These are phyloP conservation scores for Epicoccum sorghinum DNA, from an alignment of 2,329 filamentous ascomycete genomes.

Conservation along the genomic window DNA sequence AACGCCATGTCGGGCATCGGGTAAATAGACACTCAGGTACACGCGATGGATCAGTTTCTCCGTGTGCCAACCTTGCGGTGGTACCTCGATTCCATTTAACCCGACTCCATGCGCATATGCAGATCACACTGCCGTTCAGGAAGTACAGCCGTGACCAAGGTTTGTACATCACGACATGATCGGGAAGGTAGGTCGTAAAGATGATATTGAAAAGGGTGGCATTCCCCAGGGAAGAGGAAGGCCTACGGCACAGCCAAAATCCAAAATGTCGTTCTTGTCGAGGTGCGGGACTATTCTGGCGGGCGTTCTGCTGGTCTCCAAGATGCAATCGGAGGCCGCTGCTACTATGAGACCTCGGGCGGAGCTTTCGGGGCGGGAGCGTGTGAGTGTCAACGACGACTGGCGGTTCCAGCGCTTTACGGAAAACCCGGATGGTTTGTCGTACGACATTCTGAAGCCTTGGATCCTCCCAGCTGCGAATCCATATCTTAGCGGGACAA, in stretches of 20 bases:
- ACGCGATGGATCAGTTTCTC: slow-evolving; percentile 11
- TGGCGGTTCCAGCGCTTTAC: slow-evolving; percentile 50
- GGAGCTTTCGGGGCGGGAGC: slow-evolving; percentile 26
- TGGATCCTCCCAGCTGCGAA: slow-evolving; percentile 54
- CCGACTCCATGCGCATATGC: slow-evolving; percentile 7
- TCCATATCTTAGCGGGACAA: slow-evolving; percentile 47
- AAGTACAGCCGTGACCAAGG: slow-evolving; percentile 2
- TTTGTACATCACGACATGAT: neutral
- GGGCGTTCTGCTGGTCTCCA: slow-evolving; percentile 17
- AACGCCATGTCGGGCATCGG: slow-evolving; percentile 6
- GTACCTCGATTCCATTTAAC: neutral
- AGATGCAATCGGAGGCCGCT: slow-evolving; percentile 15
- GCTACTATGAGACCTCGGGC: slow-evolving; percentile 7
- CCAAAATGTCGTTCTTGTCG: slow-evolving; percentile 12
- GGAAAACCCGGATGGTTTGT: slow-evolving; percentile 47
- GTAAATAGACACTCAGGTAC: slow-evolving; percentile 16
- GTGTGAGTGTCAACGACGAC: slow-evolving; percentile 44
- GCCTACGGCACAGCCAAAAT: neutral
- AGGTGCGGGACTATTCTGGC: slow-evolving; percentile 14
- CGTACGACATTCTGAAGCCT: slow-evolving; percentile 47
- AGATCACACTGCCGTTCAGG: slow-evolving; percentile 6
- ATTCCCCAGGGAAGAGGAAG: neutral
- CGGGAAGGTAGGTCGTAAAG: neutral
- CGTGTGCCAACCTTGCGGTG: neutral
- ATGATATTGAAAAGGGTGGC: slow-evolving; percentile 3